Evolutionary conservation across 2,329 filamentous ascomycete species (phyloP).

Genomic region (Stagonosporopsis tanaceti): DNA sequence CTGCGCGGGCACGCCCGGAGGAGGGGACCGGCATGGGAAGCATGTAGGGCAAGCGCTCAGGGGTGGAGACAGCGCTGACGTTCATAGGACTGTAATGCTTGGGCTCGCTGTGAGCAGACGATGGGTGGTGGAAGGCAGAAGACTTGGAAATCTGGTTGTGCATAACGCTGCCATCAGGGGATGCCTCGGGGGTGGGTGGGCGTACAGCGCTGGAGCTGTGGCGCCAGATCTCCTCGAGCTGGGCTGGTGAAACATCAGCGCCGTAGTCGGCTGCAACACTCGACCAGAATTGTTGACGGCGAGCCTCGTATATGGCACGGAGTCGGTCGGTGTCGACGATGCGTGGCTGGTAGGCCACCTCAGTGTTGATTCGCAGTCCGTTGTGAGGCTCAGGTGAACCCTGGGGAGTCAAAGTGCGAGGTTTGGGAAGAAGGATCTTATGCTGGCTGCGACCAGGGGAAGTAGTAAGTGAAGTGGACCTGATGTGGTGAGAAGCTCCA

Average conservation of each 20-base stretch:
- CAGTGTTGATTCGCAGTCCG: slow-evolving; percentile 55
- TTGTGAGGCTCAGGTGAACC: slow-evolving; percentile 49
- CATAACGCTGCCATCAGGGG: slow-evolving; percentile 49
- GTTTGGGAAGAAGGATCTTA: slow-evolving; percentile 69
- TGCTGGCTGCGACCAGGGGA: slow-evolving; percentile 63
- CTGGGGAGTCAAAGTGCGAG: slow-evolving; percentile 55
- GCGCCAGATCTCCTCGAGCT: slow-evolving; percentile 75
- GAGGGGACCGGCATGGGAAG: slow-evolving; percentile 50
- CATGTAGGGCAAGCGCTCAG: slow-evolving; percentile 47
- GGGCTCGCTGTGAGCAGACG: slow-evolving; percentile 41
- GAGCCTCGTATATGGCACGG: slow-evolving; percentile 72
- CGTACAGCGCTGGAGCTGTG: slow-evolving; percentile 41
- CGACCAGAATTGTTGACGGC: slow-evolving; percentile 76
- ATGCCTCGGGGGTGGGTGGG: slow-evolving; percentile 50
- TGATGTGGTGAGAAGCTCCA: slow-evolving; percentile 48
- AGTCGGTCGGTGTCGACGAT: slow-evolving; percentile 72
- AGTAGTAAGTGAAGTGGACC: slow-evolving; percentile 52
- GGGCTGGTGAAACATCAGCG: slow-evolving; percentile 65
- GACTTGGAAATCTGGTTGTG: slow-evolving; percentile 46
- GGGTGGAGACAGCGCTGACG: slow-evolving; percentile 43
- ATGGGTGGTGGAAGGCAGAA: slow-evolving; percentile 38
- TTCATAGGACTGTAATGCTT: slow-evolving; percentile 46
- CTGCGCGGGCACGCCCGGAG: slow-evolving; percentile 38
- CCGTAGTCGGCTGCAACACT: slow-evolving; percentile 77
- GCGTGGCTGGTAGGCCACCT: slow-evolving; percentile 55